Base-by-base conservation (phyloP, 2,329 filamentous ascomycete genomes). In the Calonectria hawksworthii region DNA sequence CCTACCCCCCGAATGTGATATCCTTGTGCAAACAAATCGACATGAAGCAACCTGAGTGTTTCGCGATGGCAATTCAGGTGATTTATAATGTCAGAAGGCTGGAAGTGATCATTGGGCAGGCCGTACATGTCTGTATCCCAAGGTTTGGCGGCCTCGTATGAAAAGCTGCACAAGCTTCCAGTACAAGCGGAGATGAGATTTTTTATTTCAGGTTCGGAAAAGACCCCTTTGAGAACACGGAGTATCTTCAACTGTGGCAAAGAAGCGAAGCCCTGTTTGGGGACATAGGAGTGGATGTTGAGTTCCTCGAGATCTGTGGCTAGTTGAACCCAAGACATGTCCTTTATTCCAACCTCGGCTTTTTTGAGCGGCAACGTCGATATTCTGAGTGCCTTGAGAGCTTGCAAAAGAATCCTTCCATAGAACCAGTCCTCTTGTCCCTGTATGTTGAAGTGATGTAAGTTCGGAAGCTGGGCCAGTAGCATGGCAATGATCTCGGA, bases 401-500 rank as follows among this genome's bases (percentile, higher is more conserved):
- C 14, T 8, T 38, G 26, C 9, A 32, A 18, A 18, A 44, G 2
- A 38, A 75, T 28, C 32, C 63, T 28, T 26, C 69, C 54, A 36
- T 16, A 44, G 41, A 36, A 51, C 73, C 73, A 74, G 9, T 36
- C 36, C 30, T 38, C n/a, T 51, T 66, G 36, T 14, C 18, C 65
- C n/a, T 50, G 59, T n/a, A 73, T 2, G 50, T 36, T 50, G 34
- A 75, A 61, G 38, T 68, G 38, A 13, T 64, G 59, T 7, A 73
- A 36, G 16, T 63, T 73, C 13, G 66, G 70, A 28, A 75, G 61
- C 36, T 73, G 70, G n/a, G 73, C 70, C 21, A 73, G 47, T 13
- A 73, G 28, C 61, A 70, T 70, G 30, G 61, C 70, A 13, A 52
- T 30, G n/a, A 73, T 34, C 65, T 75, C 73, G 23, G 59, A 38